A percentile compares a stretch with the other conserved stretches of the same genome.
Conservation (phyloP, 2,329 filamentous ascomycete genomes). For the Curvularia eragrostidis region DNA sequence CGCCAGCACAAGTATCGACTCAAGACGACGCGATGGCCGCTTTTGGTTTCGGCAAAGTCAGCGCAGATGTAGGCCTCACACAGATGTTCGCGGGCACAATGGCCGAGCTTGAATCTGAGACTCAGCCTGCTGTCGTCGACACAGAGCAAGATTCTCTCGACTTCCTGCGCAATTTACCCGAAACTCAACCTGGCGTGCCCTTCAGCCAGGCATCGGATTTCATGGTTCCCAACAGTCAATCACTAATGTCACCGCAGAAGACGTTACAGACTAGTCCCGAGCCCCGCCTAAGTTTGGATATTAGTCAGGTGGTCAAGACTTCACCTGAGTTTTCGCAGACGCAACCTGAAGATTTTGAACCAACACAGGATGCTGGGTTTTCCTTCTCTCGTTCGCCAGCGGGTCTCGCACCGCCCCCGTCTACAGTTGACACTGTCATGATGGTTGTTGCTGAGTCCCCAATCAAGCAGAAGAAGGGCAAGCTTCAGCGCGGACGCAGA, state of each 20-base stretch:
- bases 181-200: slow-evolving; percentile 61
- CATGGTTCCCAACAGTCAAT: slow-evolving; percentile 65
- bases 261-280: slow-evolving; percentile 25
- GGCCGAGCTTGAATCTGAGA: slow-evolving; percentile 63
- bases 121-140: slow-evolving; percentile 42
- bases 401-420: slow-evolving; percentile 66
- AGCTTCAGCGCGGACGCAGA: slow-evolving; percentile 56
- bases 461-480: slow-evolving; percentile 66
- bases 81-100: slow-evolving; percentile 93
- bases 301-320: slow-evolving; percentile 47
- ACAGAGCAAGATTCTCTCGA: slow-evolving; percentile 58
- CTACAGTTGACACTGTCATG: slow-evolving; percentile 74
- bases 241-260: slow-evolving; percentile 37
- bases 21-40: slow-evolving; percentile 46
- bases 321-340: slow-evolving; percentile 55
- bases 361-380: slow-evolving; percentile 83
- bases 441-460: slow-evolving; percentile 68
- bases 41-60: slow-evolving; percentile 50
- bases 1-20: slow-evolving; percentile 33
- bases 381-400: slow-evolving; percentile 72
- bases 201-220: slow-evolving; percentile 67
- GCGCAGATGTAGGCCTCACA: slow-evolving; percentile 70
- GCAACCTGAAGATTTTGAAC: slow-evolving; percentile 73
- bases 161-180: slow-evolving; percentile 60
- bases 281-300: slow-evolving; percentile 40